Evolutionary conservation across 495 filamentous ascomycete genomes (phyloP), one percentile per base, ranked within the genome.

Genomic region (Glutinoglossum americanum): DNA sequence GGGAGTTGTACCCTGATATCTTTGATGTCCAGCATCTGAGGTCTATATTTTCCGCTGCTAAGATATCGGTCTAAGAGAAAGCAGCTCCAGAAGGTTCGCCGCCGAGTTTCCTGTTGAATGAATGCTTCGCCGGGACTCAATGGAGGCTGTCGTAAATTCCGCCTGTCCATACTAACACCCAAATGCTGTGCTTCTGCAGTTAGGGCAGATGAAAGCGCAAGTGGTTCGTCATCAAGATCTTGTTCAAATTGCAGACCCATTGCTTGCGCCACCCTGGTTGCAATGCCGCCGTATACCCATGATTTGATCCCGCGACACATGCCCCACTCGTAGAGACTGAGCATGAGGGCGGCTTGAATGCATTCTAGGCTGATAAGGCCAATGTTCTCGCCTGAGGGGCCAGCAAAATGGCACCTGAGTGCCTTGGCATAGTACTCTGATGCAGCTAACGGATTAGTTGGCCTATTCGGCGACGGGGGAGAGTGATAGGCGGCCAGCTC

Each of bases 1-100:
- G 82, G 82, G 17, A 86, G 71, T 63, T 82, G 82, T 41, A 85
- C 78, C 57, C 73, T 76, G 30, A 89, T 70, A 54, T 87, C 82
- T 51, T 81, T 76, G 19, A 79, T 73, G 21, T 74, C 73, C 57
- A 88, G 77, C 70, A 84, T 84, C 17, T 79, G 77, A 0, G 81
- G 80, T 8, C 85, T 76, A 59, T 82, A 80, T 62, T 85, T 83
- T 26, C 86, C 86, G 62, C 81, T 85, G 55, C 82, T 80, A 33
- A 92, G 68, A 64, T 84, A 83, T 15, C 86, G 77, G 64, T 94
- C 87, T 60, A 93, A 75, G 55, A 90, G 80, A 62, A 89, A 85
- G 60, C 85, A 87, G 57, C 85, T 85, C 76, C 85, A 94, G 66
- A 90, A 87, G 4, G 87, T 90, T 27, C 87, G 80, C 35, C 87